Evolutionary conservation across 2,329 filamentous ascomycete species (phyloP), one percentile per base, ranked within the genome.

Genomic region (Beauveria rudraprayagi): DNA sequence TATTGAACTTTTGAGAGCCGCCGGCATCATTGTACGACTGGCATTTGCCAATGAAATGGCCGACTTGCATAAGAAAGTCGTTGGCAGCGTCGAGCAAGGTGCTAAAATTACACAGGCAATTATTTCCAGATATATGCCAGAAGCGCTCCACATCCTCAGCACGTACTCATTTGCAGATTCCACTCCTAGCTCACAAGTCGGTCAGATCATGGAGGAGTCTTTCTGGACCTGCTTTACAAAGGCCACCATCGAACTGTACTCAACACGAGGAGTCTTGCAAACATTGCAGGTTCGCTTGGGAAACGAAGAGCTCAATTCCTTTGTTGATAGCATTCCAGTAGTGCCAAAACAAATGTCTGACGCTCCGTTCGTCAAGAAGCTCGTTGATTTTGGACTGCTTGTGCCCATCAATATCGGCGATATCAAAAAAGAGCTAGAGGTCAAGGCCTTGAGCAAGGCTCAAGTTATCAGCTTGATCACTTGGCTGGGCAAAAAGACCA

Each of bases 161-260:
- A 93, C 94, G 19, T 99, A 94, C 71, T 90, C 89, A 0, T 96
- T 94, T 66, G 83, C 82, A 43, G 91, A 96, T 69, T 97, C 94
- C 1, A 97, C 95, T 0, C 94, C 94, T 1, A 95, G 90, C 64
- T 83, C 83, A 0, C 83, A 90, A 63, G 89, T 97, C 22, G 91
- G 92, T 0, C 86, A 91, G 69, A 88, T 91, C 63, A 91, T 99
- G 58, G 92, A 97, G 69, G 91, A 97, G 73, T 90, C 92, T 0
- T 99, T 99, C 71, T 99, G 94, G 94, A 95, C 86, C 41, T 92
- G 91, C 64, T 94, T 90, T 69, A 88, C 85, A 70, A 88, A 88
- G 65, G 86, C 91, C 2, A 88, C 85, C 0, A 91, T 97, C 61
- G 92, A 97, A 69, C 83, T 97, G 7, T 86, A 95, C 65, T 97